Base-by-base conservation (phyloP, 2,329 filamentous ascomycete genomes). In the Zymoseptoria tritici region DNA sequence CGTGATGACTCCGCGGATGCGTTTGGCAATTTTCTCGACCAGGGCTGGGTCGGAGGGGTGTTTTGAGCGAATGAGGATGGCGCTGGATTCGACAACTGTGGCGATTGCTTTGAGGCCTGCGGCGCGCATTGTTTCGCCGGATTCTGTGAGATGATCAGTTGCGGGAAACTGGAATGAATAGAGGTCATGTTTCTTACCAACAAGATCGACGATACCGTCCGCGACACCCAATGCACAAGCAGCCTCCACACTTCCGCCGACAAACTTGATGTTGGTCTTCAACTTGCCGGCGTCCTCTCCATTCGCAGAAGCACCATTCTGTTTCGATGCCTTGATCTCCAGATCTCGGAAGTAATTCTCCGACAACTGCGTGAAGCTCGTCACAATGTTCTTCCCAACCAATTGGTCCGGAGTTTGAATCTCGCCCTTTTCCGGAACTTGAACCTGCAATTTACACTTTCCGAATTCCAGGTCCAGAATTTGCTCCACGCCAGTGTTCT, bases 111-210 rank as follows among this genome's bases (percentile, higher is more conserved):
- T 92, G 55, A 99, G 83, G 22, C 94, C 94, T 51, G 93, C 93
- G 20, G 93, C 94, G 71, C 90, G 89, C 94, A 99, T 99, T 0
- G 94, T 99, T 77, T 97, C 93, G 59, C 94, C 94, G 20, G 94
- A 97, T 80, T 99, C 93, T 56, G 61, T 21, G 61, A 51, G 20
- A 52, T 55, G 20, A 9, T 52, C 29, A 20, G 36, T 11, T 16
- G 49, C 21, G 26, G 7, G 57, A 59, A 31, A 46, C 55, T 29
- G 20, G 9, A 22, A n/a, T 49, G 16, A 9, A 11, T n/a, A 49
- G 0, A 5, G 16, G 6, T 13, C n/a, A 26, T 19, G 49, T 5
- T 52, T 84, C 89, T 73, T 77, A 94, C 91, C 91, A 72, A 99
- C 94, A 60, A 99, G 85, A 78, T 99, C 94, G 53, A 99, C 91